Conservation (phyloP, 2,329 filamentous ascomycete genomes). For the Botrytis paeoniae region DNA sequence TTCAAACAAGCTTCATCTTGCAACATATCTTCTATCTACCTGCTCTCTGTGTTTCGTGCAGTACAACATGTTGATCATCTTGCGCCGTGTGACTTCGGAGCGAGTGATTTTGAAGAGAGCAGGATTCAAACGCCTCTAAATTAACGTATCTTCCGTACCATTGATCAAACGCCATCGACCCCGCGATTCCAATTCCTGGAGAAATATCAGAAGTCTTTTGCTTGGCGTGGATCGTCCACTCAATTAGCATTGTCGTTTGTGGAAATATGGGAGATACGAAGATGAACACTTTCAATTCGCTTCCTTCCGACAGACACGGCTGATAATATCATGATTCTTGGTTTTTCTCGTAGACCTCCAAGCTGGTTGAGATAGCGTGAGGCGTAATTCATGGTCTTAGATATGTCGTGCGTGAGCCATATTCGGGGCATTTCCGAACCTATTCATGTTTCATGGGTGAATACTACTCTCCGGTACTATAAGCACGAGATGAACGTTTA, state of each 20-base stretch:
- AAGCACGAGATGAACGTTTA: constrained; percentile 4
- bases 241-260: not conserved
- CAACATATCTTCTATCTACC: not conserved
- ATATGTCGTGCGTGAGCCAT: constrained; percentile 15
- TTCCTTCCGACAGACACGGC: not conserved
- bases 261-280: not conserved
- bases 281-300: not conserved
- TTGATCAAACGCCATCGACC: constrained; percentile 3
- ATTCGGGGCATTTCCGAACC: constrained; percentile 2
- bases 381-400: not conserved
- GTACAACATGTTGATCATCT: constrained; percentile 2
- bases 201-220: not conserved
- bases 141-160: not conserved
- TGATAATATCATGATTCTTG: constrained; percentile 1
- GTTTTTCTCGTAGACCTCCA: not conserved
- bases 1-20: not conserved
- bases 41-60: not conserved
- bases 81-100: constrained; percentile 8
- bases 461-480: not conserved
- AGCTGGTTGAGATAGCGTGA: not conserved
- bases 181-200: constrained; percentile 8
- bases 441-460: not conserved
- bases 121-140: not conserved
- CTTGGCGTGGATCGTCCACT: not conserved
- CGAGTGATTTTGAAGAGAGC: not conserved